Conservation (phyloP, 768 basidiomycete genomes). For the Phlebiopsis flavidoalba region DNA sequence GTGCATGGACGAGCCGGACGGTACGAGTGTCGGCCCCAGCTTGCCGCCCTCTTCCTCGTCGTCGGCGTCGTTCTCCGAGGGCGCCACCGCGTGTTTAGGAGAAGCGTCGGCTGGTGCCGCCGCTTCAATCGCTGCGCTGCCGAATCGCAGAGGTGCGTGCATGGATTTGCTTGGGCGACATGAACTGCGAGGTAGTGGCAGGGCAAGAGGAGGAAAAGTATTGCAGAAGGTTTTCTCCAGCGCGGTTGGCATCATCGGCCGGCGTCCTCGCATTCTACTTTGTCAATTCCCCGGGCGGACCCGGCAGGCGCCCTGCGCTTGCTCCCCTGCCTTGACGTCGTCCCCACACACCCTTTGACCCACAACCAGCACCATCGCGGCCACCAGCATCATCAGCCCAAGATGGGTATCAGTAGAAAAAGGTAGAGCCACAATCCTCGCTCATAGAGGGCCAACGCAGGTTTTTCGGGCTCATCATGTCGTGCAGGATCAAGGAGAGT, state of each 20-base stretch:
- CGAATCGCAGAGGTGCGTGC: slow-evolving; percentile 8
- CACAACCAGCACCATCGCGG: neutral
- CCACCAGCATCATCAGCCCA: slow-evolving; percentile 18
- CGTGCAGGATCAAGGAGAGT: slow-evolving; percentile 85
- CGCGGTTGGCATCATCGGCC: neutral
- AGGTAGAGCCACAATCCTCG: slow-evolving; percentile 40
- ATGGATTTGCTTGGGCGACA: neutral
- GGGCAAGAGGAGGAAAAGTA: slow-evolving; percentile 4
- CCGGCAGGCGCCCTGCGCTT: neutral
- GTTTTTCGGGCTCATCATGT: neutral
- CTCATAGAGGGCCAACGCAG: neutral
- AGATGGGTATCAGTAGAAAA: slow-evolving; percentile 94
- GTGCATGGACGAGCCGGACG: slow-evolving; percentile 16
- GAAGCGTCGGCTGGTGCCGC: slow-evolving; percentile 65
- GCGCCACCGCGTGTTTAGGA: no score
- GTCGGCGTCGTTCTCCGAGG: slow-evolving; percentile 48
- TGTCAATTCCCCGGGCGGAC: neutral
- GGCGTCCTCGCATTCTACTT: neutral
- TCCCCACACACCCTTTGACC: neutral
- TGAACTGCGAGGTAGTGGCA: neutral
- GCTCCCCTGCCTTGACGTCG: neutral
- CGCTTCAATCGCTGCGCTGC: slow-evolving; percentile 35
- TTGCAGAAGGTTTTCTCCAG: neutral
- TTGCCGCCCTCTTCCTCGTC: slow-evolving; percentile 45
- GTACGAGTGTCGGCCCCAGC: slow-evolving; percentile 27